Evolutionary conservation across 352 stramenopile species (phyloP).

Genomic region (Globisporangium okanoganense): DNA sequence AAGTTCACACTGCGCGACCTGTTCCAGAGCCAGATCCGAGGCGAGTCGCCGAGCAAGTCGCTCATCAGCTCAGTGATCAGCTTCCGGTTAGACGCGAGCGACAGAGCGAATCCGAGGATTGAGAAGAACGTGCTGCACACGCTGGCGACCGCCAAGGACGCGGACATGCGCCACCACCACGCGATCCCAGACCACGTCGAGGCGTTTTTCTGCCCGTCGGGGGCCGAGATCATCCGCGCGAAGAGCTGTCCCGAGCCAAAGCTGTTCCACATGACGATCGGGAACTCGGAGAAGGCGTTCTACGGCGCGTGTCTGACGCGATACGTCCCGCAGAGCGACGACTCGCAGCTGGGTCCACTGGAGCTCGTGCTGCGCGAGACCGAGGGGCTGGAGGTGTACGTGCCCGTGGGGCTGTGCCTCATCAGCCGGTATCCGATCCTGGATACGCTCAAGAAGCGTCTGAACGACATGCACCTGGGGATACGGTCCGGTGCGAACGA

Average conservation of each 20-base stretch:
- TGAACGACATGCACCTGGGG: conserved; percentile 56
- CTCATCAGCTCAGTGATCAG: conserved; percentile 70
- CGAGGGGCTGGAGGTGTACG: conserved; percentile 77
- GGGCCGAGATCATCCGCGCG: conserved; percentile 53
- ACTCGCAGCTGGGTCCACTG: conserved; percentile 61
- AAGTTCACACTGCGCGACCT: conserved; percentile 63
- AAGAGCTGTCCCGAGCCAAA: conserved; percentile 54
- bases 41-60: conserved; percentile 53
- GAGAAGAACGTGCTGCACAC: conserved; percentile 71
- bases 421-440: conserved; percentile 82
- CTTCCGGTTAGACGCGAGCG: conserved; percentile 60
- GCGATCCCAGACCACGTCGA: conserved; percentile 81
- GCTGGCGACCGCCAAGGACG: conserved; percentile 56
- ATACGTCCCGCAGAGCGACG: conserved; percentile 68
- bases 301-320: conserved; percentile 77
- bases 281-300: conserved; percentile 77
- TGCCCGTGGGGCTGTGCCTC: conserved; percentile 72
- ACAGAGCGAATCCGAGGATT: conserved; percentile 51
- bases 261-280: conserved; percentile 84
- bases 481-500: conserved; percentile 37
- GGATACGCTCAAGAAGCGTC: conserved; percentile 68
- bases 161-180: conserved; percentile 68
- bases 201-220: conserved; percentile 70
- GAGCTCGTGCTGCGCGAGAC: conserved; percentile 78
- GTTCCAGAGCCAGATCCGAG: conserved; percentile 57